phyloP scores from a whole-genome alignment of 805 yeast species.

The Wickerhamomyces rabaulensis region DNA sequence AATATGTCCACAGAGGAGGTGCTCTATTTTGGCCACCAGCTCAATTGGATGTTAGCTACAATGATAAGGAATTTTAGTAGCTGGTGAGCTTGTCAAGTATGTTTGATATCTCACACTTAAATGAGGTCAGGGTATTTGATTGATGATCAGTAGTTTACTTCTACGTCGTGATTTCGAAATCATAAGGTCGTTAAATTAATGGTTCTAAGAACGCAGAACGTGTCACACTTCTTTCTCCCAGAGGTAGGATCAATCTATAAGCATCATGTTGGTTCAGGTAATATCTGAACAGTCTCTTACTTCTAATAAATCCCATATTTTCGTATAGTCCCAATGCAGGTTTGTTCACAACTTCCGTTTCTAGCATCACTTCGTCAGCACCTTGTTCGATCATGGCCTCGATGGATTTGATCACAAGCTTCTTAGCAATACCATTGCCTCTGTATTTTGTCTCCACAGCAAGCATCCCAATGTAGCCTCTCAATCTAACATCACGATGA shows the following conservation, averaged over 20 bases:
- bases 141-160: no score
- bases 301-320: constrained; percentile 67
- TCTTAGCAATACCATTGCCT: constrained; percentile 78
- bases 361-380: constrained; percentile 90
- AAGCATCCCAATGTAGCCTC: constrained; percentile 97
- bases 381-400: constrained; percentile 55
- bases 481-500: constrained; percentile 63
- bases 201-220: constrained; percentile 48
- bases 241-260: constrained; percentile 75
- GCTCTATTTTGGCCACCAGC: no score
- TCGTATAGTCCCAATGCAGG: constrained; percentile 70
- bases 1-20: no score
- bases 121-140: no score
- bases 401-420: constrained; percentile 57
- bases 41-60: no score
- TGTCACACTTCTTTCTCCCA: constrained; percentile 52
- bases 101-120: no score
- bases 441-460: constrained; percentile 72
- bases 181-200: background rate
- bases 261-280: constrained; percentile 94
- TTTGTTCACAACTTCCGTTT: constrained; percentile 79
- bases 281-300: constrained; percentile 77
- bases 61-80: no score
- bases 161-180: no score
- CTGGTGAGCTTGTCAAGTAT: no score